Conservation (phyloP, 148 eudicot genomes). For the Mesembryanthemum crystallinum region DNA sequence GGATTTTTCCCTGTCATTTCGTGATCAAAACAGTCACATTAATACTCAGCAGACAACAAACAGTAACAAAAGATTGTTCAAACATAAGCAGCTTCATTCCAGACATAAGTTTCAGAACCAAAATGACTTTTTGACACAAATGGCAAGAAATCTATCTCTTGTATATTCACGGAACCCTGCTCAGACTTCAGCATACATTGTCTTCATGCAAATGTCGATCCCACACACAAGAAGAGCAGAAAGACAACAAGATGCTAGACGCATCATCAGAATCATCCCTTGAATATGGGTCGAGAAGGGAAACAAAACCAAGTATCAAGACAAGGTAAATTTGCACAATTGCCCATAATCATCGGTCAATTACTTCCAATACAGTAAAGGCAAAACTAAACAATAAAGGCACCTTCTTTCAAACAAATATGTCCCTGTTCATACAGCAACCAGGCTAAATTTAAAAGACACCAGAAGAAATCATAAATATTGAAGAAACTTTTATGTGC, state of each 20-base stretch:
- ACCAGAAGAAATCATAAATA: background rate
- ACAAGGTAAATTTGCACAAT: no score
- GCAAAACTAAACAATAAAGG: no score
- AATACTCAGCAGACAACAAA: background rate
- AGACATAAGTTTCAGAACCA: background rate
- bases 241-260: background rate
- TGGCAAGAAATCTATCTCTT: background rate
- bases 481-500: background rate
- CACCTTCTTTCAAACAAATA: no score
- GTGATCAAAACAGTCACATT: background rate
- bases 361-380: no score
- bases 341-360: no score
- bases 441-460: background rate
- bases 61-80: background rate
- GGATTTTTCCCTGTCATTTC: conserved; percentile 65
- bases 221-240: background rate
- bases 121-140: background rate
- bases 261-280: background rate
- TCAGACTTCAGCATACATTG: background rate
- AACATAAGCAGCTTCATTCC: background rate
- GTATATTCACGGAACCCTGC: background rate
- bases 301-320: no score
- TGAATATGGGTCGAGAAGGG: no score
- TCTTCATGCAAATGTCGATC: background rate
- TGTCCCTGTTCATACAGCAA: background rate